Base-by-base conservation (phyloP, 768 basidiomycete genomes). In the Tulasnella sp. region DNA sequence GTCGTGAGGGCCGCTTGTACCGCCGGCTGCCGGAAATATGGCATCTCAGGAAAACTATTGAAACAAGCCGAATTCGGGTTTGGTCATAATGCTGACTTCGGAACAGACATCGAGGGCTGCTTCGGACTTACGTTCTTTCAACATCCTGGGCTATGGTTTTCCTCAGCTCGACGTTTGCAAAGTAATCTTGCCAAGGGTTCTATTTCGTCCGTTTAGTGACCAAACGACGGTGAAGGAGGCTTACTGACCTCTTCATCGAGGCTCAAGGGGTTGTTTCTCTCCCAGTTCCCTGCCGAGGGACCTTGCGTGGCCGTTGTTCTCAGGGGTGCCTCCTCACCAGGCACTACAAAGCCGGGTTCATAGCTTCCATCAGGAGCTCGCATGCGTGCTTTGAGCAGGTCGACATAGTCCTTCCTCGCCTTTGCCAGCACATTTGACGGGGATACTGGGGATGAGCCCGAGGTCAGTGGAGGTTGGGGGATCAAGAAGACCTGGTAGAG, bases 151-250 rank as follows among this genome's bases (percentile, higher is more conserved):
- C 84, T 69, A 99, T 97, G 15, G 89, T 93, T 81, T 91, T 95
- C 42, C 96, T 87, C 49, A 98, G 85, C 77, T 99, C 97, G 22
- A 96, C 87, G 52, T 94, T 89, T 37, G 89, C 86, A 82, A 98
- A 99, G 94, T 95, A 99, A 68, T 90, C 88, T 79, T 90, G 92
- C 97, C 97, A 99, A 12, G 96, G 96, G 83, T 96, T 97, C 90
- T 96, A 70, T 76, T 75, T 74, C 31, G 78, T 52, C 29, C 70
- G 34, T 31, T 36, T 67, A 38, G 49, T 58, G 37, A 29, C 29
- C 52, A 64, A 67, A 49, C 42, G 25, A 25, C 14, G 29, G 22
- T 37, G 15, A 67, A 77, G 52, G 54, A 37, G 58, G 14, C 64
- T 77, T 71, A 77, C 84, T 68, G 75, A 91, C 91, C 86, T 93